phyloP scores from a whole-genome alignment of 2,329 filamentous ascomycete species.

The Aspergillus bombycis region DNA sequence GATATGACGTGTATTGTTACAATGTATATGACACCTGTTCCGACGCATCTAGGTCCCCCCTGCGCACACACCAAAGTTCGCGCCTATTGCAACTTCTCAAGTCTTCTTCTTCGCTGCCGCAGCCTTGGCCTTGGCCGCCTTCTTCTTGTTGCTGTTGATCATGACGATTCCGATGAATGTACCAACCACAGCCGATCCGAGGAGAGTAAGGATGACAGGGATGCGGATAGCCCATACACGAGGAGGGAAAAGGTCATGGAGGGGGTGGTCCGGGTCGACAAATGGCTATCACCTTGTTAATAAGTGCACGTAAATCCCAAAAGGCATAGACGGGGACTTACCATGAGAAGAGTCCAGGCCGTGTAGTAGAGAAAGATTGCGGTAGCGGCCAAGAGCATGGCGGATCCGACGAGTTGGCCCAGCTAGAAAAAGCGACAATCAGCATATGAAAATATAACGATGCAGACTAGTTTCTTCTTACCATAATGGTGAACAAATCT shows the following conservation, averaged over 20 bases:
- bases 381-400: conserved; percentile 74
- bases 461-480: conserved; percentile 11
- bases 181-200: conserved; percentile 90
- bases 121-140: conserved; percentile 88
- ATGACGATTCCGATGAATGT: conserved; percentile 96
- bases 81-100: conserved; percentile 44
- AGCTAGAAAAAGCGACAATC: conserved; percentile 62
- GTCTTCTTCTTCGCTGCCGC: conserved; percentile 84
- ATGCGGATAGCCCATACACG: conserved; percentile 99
- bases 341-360: conserved; percentile 97
- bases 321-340: conserved; percentile 47
- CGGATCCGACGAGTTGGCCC: conserved; percentile 80
- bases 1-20: conserved; percentile 14
- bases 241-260: conserved; percentile 93
- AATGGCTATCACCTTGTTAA: conserved; percentile 69
- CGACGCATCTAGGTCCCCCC: conserved; percentile 8
- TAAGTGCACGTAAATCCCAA: conserved; percentile 1
- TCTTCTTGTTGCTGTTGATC: conserved; percentile 98
- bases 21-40: conserved; percentile 5
- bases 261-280: conserved; percentile 89
- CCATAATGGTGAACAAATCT: conserved; percentile 29
- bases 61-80: not conserved
- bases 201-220: conserved; percentile 90
- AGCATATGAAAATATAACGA: not conserved
- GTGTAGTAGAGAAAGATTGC: conserved; percentile 89